These are phyloP conservation scores for Boletus rubroflammeus DNA, from an alignment of 768 basidiomycete species.

Conservation along the genomic window DNA sequence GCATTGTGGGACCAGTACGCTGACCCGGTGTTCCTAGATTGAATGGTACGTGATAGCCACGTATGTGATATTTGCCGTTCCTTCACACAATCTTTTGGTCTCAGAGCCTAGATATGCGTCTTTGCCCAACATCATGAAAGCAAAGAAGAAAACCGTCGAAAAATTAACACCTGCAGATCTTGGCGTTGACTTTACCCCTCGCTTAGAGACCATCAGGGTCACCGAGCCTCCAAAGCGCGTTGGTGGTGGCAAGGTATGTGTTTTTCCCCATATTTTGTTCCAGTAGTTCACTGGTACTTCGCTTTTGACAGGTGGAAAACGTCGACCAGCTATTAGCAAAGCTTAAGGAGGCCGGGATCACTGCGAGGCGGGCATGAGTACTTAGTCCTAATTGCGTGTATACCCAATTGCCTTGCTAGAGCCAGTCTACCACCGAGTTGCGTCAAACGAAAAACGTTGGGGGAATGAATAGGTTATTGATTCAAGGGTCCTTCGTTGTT, in stretches of 20 bases:
- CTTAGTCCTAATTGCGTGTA: neutral
- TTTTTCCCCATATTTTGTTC: neutral
- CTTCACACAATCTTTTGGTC: neutral
- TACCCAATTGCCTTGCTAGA: slow-evolving; percentile 1
- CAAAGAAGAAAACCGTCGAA: slow-evolving; percentile 97
- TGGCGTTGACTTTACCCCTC: slow-evolving; percentile 77
- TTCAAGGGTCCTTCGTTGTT: slow-evolving; percentile 12
- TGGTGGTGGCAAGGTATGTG: slow-evolving; percentile 81
- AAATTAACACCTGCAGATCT: slow-evolving; percentile 78
- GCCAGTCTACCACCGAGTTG: neutral
- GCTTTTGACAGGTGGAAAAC: slow-evolving; percentile 52
- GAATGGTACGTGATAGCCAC: slow-evolving; percentile 51
- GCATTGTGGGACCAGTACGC: neutral
- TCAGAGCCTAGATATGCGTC: slow-evolving; percentile 95
- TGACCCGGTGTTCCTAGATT: slow-evolving; percentile 41
- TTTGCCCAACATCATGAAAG: slow-evolving; percentile 97
- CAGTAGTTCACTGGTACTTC: neutral
- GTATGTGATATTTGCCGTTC: neutral
- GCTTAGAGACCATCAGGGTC: slow-evolving; percentile 83
- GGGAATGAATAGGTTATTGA: slow-evolving; percentile 15
- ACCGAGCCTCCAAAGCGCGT: slow-evolving; percentile 85
- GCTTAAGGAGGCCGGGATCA: slow-evolving; percentile 80
- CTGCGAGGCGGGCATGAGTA: slow-evolving; percentile 25
- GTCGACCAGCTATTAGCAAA: slow-evolving; percentile 89
- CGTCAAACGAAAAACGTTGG: neutral